Conservation (phyloP, 192 early-diverging fungal species). For the Linnemannia elongata region DNA sequence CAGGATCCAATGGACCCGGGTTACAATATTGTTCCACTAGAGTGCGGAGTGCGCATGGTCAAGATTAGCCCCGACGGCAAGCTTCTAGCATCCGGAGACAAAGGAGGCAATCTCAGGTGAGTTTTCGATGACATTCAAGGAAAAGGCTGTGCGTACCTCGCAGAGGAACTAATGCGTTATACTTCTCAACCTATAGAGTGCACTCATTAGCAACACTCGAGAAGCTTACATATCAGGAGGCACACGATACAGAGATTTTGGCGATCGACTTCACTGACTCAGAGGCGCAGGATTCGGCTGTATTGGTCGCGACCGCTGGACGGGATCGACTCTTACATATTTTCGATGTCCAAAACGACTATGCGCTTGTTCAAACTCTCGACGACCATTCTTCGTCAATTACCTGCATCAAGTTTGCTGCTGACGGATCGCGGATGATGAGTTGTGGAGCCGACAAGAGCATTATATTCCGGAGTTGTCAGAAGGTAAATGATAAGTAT, state of each 20-base stretch:
- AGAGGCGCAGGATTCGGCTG: constrained; percentile 42
- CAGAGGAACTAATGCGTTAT: neutral
- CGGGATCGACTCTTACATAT: constrained; percentile 84
- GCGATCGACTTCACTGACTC: constrained; percentile 78
- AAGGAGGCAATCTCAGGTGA: constrained; percentile 76
- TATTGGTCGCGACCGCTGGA: constrained; percentile 78
- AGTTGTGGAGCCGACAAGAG: constrained; percentile 90
- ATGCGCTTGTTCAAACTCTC: constrained; percentile 79
- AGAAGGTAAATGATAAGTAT: constrained; percentile 24
- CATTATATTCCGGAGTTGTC: constrained; percentile 74
- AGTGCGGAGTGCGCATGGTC: constrained; percentile 77
- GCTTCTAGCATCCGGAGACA: constrained; percentile 80
- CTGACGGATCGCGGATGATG: constrained; percentile 73
- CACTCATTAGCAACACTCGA: constrained; percentile 72
- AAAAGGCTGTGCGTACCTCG: neutral
- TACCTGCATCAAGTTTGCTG: constrained; percentile 77
- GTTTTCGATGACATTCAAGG: neutral
- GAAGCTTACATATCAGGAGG: constrained; percentile 76
- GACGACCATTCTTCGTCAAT: constrained; percentile 91
- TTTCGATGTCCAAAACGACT: constrained; percentile 73
- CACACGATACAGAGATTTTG: constrained; percentile 85
- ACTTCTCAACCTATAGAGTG: constrained; percentile 54
- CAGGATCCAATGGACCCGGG: constrained; percentile 48
- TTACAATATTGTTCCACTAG: constrained; percentile 52
- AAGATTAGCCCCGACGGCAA: constrained; percentile 74